Evolutionary conservation across 805 yeast species (phyloP).

Genomic region (Sugiyamaella boreocaroliniensis): DNA sequence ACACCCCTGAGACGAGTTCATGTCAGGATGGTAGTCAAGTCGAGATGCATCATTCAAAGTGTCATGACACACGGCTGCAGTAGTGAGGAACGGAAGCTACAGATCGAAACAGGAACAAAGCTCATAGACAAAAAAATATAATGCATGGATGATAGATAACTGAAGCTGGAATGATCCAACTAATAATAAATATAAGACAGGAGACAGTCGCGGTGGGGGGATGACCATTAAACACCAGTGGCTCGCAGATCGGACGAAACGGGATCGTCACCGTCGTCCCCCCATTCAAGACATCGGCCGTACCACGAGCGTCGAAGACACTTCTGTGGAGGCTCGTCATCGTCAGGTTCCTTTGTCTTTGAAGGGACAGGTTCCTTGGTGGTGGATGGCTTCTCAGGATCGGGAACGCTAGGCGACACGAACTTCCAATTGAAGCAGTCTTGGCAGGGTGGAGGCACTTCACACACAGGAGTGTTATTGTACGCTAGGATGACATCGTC

Average conservation of each 20-base stretch:
- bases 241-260: not conserved
- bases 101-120: too few species aligned
- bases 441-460: slow-evolving; percentile 70
- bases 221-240: not conserved
- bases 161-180: not conserved
- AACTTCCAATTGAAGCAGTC: slow-evolving; percentile 90
- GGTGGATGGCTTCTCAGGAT: slow-evolving; percentile 5
- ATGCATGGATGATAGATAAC: too few species aligned
- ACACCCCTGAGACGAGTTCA: slow-evolving; percentile 13
- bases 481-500: slow-evolving; percentile 68
- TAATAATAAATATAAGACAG: too few species aligned
- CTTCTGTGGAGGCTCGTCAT: slow-evolving; percentile 34
- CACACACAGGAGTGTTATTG: slow-evolving; percentile 71
- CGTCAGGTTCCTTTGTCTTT: slow-evolving; percentile 7
- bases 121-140: too few species aligned
- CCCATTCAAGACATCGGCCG: slow-evolving; percentile 49
- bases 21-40: not conserved
- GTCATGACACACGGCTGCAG: too few species aligned
- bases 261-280: slow-evolving; percentile 3
- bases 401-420: slow-evolving; percentile 28
- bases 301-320: slow-evolving; percentile 60
- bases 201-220: not conserved
- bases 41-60: not conserved
- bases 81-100: too few species aligned
- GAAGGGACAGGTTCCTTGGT: slow-evolving; percentile 11